These are phyloP conservation scores for Nothopassalora personata DNA, from an alignment of 2,329 filamentous ascomycete genomes.

Conservation along the genomic window DNA sequence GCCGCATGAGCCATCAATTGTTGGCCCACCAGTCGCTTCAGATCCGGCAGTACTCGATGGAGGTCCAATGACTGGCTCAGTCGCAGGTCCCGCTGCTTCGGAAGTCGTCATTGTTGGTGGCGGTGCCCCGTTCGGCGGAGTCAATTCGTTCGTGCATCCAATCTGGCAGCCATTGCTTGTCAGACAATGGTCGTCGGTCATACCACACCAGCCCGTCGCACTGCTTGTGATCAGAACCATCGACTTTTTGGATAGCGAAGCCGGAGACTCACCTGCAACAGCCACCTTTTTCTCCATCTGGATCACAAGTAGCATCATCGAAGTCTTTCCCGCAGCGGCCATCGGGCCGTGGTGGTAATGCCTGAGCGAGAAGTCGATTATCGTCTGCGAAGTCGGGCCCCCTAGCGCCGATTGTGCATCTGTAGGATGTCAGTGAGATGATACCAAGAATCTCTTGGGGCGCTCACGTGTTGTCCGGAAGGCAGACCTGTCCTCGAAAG, in stretches of 20 bases:
- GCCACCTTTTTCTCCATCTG: conserved; percentile 36
- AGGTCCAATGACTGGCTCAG: conserved; percentile 26
- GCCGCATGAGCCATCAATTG: conserved; percentile 52
- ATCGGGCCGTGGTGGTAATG: conserved; percentile 26
- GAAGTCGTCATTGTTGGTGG: conserved; percentile 14
- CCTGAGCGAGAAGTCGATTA: not conserved
- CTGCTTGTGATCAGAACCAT: not conserved
- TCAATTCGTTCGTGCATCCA: conserved; percentile 29
- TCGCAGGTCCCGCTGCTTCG: conserved; percentile 5
- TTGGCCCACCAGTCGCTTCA: conserved; percentile 32
- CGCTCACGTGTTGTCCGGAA: conserved; percentile 32
- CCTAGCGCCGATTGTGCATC: not conserved
- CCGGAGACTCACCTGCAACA: conserved; percentile 33
- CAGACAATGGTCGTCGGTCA: conserved; percentile 31
- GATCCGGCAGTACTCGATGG: conserved; percentile 23
- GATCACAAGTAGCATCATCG: conserved; percentile 35
- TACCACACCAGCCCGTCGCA: conserved; percentile 27
- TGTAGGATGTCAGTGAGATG: not conserved
- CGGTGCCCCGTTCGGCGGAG: not conserved
- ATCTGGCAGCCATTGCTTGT: conserved; percentile 35
- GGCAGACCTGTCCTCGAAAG: conserved; percentile 37
- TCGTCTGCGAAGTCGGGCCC: not conserved
- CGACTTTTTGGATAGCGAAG: not conserved
- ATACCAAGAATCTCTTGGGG: not conserved
- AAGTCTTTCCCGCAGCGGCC: conserved; percentile 40